These are phyloP conservation scores for Lonicera japonica DNA, from an alignment of 129 eudicot species.

Conservation along the genomic window DNA sequence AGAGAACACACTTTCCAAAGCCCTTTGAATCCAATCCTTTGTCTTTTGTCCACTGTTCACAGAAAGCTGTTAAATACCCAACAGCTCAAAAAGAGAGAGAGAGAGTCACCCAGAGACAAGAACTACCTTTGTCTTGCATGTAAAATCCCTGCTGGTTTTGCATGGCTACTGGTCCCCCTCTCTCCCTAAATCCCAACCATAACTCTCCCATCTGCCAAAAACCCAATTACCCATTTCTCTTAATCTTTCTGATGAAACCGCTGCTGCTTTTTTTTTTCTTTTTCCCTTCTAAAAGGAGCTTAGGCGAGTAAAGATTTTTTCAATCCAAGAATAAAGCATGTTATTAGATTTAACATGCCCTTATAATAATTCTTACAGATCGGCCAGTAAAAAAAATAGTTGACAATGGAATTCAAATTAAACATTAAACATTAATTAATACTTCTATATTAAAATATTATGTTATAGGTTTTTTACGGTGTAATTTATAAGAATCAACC, in stretches of 20 bases:
- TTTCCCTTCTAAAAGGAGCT: too few species aligned
- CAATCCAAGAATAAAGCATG: too few species aligned
- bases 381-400: too few species aligned
- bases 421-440: too few species aligned
- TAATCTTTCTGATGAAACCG: not conserved
- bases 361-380: too few species aligned
- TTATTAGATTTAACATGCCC: too few species aligned
- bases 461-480: too few species aligned
- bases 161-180: constrained; percentile 28
- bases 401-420: too few species aligned
- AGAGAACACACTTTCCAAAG: constrained; percentile 14
- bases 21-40: constrained; percentile 11
- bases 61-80: constrained; percentile 28
- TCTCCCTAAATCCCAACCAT: constrained; percentile 13
- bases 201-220: constrained; percentile 20
- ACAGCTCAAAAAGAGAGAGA: constrained; percentile 31
- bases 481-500: too few species aligned
- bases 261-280: too few species aligned
- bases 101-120: constrained; percentile 20
- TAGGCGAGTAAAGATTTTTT: too few species aligned
- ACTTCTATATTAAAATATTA: too few species aligned
- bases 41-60: constrained; percentile 12
- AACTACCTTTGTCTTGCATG: constrained; percentile 48
- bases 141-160: constrained; percentile 27
- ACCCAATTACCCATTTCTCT: not conserved